A percentile compares a stretch with the other conserved stretches of the same genome.
phyloP scores from a whole-genome alignment of 192 early-diverging fungal species.

The Mortierella antarctica region DNA sequence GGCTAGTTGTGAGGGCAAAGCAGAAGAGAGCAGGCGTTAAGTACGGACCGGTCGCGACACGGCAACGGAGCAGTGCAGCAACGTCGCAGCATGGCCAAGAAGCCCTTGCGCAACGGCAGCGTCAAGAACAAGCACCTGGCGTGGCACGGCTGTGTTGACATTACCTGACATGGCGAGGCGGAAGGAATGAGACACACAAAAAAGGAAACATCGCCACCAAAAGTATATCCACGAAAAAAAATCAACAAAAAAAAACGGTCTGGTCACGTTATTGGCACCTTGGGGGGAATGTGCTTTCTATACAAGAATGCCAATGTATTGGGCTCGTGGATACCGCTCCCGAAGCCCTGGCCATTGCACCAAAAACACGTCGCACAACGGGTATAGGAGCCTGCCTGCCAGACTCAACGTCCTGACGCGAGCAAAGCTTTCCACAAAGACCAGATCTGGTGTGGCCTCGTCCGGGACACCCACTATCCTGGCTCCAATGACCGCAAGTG shows the following conservation, averaged over 20 bases:
- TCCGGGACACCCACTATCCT: slow-evolving; percentile 32
- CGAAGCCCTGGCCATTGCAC: slow-evolving; percentile 88
- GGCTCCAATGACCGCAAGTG: slow-evolving; percentile 36
- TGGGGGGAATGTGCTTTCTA: slow-evolving; percentile 40
- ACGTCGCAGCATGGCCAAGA: too few species aligned
- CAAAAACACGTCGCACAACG: slow-evolving; percentile 83
- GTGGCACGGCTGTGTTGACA: too few species aligned
- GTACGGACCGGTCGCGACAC: too few species aligned
- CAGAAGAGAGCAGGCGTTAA: too few species aligned
- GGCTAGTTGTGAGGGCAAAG: too few species aligned
- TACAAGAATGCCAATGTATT: slow-evolving; percentile 74
- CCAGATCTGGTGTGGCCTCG: slow-evolving; percentile 56
- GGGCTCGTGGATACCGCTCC: slow-evolving; percentile 64
- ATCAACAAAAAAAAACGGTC: not conserved
- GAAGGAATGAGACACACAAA: not conserved
- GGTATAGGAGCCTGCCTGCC: slow-evolving; percentile 84
- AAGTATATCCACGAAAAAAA: slow-evolving; percentile 6
- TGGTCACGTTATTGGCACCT: not conserved
- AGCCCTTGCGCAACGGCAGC: not conserved
- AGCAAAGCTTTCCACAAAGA: slow-evolving; percentile 95
- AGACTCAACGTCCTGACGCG: slow-evolving; percentile 88
- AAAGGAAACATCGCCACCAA: too few species aligned
- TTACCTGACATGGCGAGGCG: slow-evolving; percentile 26
- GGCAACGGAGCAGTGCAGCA: too few species aligned
- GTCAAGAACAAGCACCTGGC: not conserved